These are phyloP conservation scores for Zychaea mexicana DNA, from an alignment of 371 early-diverging fungal species.

Conservation along the genomic window DNA sequence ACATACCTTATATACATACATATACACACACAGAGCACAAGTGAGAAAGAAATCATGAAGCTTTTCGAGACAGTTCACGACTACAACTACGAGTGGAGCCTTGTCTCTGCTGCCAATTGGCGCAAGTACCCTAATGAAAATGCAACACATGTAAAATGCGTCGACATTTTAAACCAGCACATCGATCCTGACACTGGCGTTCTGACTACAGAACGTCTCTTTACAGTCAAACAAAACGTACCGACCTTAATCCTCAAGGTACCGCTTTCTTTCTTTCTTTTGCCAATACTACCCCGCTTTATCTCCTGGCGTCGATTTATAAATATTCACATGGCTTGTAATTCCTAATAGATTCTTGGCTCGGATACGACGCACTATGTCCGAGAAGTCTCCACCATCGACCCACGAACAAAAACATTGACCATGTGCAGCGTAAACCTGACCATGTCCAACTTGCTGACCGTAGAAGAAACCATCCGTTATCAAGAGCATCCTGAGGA, in stretches of 20 bases:
- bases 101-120: constrained; percentile 92
- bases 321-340: background rate
- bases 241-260: constrained; percentile 75
- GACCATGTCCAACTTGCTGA: constrained; percentile 75
- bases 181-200: constrained; percentile 86
- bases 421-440: constrained; percentile 76
- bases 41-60: constrained; percentile 56
- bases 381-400: constrained; percentile 83
- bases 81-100: constrained; percentile 80
- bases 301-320: background rate
- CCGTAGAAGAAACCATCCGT: constrained; percentile 83
- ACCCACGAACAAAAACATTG: constrained; percentile 73
- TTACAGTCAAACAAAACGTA: constrained; percentile 86
- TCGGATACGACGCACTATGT: constrained; percentile 76
- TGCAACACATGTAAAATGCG: constrained; percentile 88
- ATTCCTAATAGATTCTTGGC: constrained; percentile 65
- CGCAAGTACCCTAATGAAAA: constrained; percentile 96
- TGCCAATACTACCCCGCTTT: background rate
- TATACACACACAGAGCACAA: background rate
- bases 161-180: constrained; percentile 82
- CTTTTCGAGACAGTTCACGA: constrained; percentile 73
- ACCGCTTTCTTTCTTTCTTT: background rate
- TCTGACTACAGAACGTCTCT: constrained; percentile 86
- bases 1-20: background rate
- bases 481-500: constrained; percentile 68